Base-by-base conservation (phyloP, 441 rosid species). In the Gossypium aridum region DNA sequence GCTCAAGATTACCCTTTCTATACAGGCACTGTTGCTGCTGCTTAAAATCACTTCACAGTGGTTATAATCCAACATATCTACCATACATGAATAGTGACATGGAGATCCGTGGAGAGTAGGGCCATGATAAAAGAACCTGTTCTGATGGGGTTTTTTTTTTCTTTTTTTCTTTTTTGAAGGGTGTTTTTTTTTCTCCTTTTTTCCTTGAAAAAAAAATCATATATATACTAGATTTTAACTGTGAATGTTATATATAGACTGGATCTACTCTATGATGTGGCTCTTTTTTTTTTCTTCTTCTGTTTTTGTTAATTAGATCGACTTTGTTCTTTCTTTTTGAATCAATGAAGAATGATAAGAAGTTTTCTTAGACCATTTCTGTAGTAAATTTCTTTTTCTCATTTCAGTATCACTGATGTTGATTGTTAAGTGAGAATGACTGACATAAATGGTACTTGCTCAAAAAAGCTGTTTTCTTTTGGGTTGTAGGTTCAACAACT, bases 11-110 rank as follows among this genome's bases (percentile, higher is more conserved):
- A 84, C 78, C 14, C 87, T 16, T 84, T 80, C 65, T 77, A 67
- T 23, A 22, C 85, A 1, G 77, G 89, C 77, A 80, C 92, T 3
- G 86, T 90, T 16, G 92, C 90, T 0, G 92, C 88, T 14, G 92
- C 87, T 19, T 90, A 75, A 72, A 70, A 60, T 74, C 7, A 16
- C 57, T 60, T 67, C 7, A 20, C n/a, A 62, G 74, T 67, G 13
- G 17, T 23, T 19, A 68, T 57, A 13, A 28, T n/a, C 0, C 6
- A 20, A 34, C 20, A 54, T 2, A 54, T 34, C 60, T 17, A 31
- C 70, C 60, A 55, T 14, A 37, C 39, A 66, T 43, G 66, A 20
- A 43, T 53, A 55, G 26, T 66, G 26, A 43, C 4, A 25, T 31
- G 37, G 56, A 39, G 65, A 25, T 26, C 54, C 62, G 16, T 19